phyloP scores from a whole-genome alignment of 768 basidiomycete species.

The Leccinum longicurvipes region DNA sequence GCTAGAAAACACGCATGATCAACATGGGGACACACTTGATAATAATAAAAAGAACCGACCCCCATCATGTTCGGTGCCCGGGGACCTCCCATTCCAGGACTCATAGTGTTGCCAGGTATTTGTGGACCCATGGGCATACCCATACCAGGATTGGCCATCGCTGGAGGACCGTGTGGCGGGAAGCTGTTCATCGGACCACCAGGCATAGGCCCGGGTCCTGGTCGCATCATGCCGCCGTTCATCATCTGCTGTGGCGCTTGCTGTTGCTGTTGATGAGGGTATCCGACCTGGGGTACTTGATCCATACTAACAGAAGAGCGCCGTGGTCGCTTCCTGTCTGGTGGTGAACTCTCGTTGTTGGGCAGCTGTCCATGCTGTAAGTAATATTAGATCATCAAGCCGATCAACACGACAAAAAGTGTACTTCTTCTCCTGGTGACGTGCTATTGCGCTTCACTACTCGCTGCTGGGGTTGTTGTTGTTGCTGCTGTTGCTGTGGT shows the following conservation, averaged over 20 bases:
- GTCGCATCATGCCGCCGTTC: constrained; percentile 40
- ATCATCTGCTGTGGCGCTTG: constrained; percentile 37
- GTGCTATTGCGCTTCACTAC: constrained; percentile 55
- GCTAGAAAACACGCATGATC: constrained; percentile 22
- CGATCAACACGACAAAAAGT: constrained; percentile 6
- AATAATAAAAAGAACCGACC: constrained; percentile 14
- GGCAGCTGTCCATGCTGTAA: constrained; percentile 45
- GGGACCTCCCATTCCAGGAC: constrained; percentile 35
- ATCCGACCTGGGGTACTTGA: constrained; percentile 38
- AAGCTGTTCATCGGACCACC: constrained; percentile 36
- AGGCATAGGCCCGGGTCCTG: constrained; percentile 29
- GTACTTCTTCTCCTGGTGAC: constrained; percentile 61
- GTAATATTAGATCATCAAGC: not conserved
- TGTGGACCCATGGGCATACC: constrained; percentile 34
- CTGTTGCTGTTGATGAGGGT: constrained; percentile 33
- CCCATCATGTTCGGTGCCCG: constrained; percentile 29
- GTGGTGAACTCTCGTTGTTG: constrained; percentile 53
- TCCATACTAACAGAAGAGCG: constrained; percentile 46
- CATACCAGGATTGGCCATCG: constrained; percentile 33
- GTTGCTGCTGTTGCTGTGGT: constrained; percentile 29
- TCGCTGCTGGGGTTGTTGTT: constrained; percentile 24
- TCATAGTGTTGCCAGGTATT: constrained; percentile 31
- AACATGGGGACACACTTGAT: constrained; percentile 1
- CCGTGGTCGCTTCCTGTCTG: constrained; percentile 51
- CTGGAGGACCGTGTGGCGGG: constrained; percentile 27